A percentile compares a stretch with the other conserved stretches of the same genome.
These are phyloP conservation scores for Candida oleophila DNA, from an alignment of 805 yeast genomes.

Conservation along the genomic window DNA sequence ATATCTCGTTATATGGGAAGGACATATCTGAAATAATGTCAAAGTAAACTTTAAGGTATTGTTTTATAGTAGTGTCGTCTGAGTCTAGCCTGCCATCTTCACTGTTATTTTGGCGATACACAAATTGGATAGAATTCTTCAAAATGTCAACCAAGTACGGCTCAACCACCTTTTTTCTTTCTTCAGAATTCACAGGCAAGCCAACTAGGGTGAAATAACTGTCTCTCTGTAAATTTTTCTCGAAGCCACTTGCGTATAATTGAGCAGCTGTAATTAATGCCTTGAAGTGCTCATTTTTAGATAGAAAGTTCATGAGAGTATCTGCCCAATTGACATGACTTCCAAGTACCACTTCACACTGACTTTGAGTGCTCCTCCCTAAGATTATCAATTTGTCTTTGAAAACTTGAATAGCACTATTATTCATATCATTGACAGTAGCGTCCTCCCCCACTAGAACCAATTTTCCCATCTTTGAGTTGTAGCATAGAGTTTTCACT, in stretches of 20 bases:
- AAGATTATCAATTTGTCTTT: conserved; percentile 23
- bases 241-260: conserved; percentile 37
- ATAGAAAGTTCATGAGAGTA: conserved; percentile 46
- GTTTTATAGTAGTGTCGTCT: conserved; percentile 4
- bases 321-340: conserved; percentile 71
- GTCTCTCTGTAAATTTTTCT: conserved; percentile 27
- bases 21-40: conserved; percentile 9
- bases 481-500: conserved; percentile 3
- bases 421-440: conserved; percentile 5
- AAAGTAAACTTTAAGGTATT: conserved; percentile 18
- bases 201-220: conserved; percentile 51
- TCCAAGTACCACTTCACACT: conserved; percentile 48
- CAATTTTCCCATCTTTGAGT: neutral
- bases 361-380: conserved; percentile 5
- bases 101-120: neutral
- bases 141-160: conserved; percentile 59
- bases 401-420: conserved; percentile 18
- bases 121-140: conserved; percentile 14
- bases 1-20: conserved; percentile 11
- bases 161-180: conserved; percentile 48
- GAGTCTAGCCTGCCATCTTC: neutral
- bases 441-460: conserved; percentile 5
- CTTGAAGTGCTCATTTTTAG: conserved; percentile 45
- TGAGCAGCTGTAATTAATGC: conserved; percentile 58
- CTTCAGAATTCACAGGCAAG: conserved; percentile 46